Conservation (phyloP, 2,329 filamentous ascomycete species). For the Aspergillus awamori region DNA sequence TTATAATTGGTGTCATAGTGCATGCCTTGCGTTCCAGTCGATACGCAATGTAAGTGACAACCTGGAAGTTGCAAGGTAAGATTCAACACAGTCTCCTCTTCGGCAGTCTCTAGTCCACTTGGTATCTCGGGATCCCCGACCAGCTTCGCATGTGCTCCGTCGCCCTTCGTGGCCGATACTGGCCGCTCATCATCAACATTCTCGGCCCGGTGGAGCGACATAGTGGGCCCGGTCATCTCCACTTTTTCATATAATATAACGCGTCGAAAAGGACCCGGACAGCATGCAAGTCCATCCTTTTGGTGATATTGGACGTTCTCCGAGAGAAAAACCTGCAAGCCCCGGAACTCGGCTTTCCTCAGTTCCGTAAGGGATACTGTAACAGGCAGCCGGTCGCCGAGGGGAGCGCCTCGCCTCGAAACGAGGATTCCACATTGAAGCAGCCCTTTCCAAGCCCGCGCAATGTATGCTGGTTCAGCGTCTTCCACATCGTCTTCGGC, state of each 20-base stretch:
- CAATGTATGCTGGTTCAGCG: conserved; percentile 15
- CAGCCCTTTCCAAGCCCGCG: conserved; percentile 11
- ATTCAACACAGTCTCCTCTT: conserved; percentile 11
- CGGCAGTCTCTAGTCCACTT: not conserved
- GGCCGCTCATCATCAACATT: conserved; percentile 9
- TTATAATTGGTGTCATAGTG: conserved; percentile 20
- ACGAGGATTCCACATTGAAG: conserved; percentile 16
- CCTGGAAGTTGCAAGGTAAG: conserved; percentile 15
- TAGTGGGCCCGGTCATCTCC: conserved; percentile 2
- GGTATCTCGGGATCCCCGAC: conserved; percentile 8
- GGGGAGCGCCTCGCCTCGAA: conserved; percentile 16
- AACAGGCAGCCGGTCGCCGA: conserved; percentile 15
- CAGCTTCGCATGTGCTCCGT: not conserved
- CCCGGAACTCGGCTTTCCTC: conserved; percentile 13
- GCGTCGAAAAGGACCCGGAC: conserved; percentile 17
- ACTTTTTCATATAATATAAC: conserved; percentile 13
- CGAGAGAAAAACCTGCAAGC: conserved; percentile 16
- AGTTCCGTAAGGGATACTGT: conserved; percentile 14
- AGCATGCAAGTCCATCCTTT: conserved; percentile 14
- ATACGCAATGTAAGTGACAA: conserved; percentile 12
- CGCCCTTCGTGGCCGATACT: not conserved
- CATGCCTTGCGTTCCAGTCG: conserved; percentile 13
- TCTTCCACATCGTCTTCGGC: conserved; percentile 20
- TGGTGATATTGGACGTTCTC: conserved; percentile 20
- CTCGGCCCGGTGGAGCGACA: conserved; percentile 3